Percentiles rank a stretch among this genome's conserved stretches.
Conservation (phyloP, 768 basidiomycete species). For the Lepiota brunneoincarnata region DNA sequence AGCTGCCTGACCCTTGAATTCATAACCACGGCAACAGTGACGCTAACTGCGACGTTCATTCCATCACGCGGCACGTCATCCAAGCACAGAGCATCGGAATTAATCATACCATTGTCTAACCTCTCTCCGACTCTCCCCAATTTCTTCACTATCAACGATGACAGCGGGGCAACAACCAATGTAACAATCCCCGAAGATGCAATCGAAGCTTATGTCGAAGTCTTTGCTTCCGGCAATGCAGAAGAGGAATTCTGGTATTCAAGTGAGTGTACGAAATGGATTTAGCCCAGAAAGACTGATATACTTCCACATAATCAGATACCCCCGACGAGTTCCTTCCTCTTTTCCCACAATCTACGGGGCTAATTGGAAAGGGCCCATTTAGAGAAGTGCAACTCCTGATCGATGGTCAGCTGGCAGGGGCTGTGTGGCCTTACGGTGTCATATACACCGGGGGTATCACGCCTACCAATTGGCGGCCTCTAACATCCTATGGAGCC, state of each 20-base stretch:
- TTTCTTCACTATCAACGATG: conserved; percentile 24
- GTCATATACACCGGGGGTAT: conserved; percentile 40
- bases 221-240: conserved; percentile 57
- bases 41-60: no score
- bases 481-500: conserved; percentile 50
- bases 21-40: no score
- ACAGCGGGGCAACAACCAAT: conserved; percentile 31
- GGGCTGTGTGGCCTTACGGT: conserved; percentile 39
- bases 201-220: conserved; percentile 47
- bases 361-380: conserved; percentile 46
- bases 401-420: conserved; percentile 41
- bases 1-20: no score
- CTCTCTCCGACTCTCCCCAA: conserved; percentile 47
- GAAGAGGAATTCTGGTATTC: conserved; percentile 67
- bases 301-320: conserved; percentile 21
- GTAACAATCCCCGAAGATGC: conserved; percentile 53
- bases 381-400: conserved; percentile 59
- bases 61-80: background rate
- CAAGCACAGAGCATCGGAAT: conserved; percentile 34
- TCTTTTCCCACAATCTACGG: conserved; percentile 35
- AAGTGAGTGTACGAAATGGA: conserved; percentile 26
- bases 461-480: conserved; percentile 34
- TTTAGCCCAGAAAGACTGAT: background rate
- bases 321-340: conserved; percentile 47
- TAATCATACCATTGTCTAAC: conserved; percentile 59